Base-by-base conservation (phyloP, 257 asterid genomes). In the Lycium ferocissimum region DNA sequence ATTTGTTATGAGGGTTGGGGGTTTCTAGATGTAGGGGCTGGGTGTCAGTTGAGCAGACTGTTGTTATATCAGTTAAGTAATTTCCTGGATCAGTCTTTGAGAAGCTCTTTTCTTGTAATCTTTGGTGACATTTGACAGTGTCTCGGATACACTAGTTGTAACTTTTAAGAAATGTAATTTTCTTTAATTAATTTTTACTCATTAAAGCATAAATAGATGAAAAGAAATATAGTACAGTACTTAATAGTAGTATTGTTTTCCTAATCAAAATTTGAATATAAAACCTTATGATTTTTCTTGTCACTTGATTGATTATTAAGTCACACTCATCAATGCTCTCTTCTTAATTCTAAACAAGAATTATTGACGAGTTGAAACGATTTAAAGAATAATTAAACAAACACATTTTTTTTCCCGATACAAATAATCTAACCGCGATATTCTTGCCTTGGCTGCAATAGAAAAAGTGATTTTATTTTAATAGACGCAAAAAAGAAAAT, bases 111-210 rank as follows among this genome's bases (percentile, higher is more conserved):
- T 17, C 59, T 54, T 13, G 59, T 14, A 54, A 56, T 7, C 61
- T 56, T 56, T 56, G 61, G 61, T 56, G n/a, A 56, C 17, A 56
- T 56, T 56, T 56, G 73, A 20, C 49, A 37, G 80, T 86, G 84
- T 79, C 86, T 5, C 45, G 5, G 45, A 40, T 40, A 40, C 2
- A 26, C 33, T 26, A 26, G 33, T n/a, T n/a, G n/a, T 26, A 26
- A 26, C 33, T 26, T 26, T 26, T 26, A 26, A 26, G 33, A 26
- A 26, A 26, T 26, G 33, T 26, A 26, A 26, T 26, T 26, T 26
- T 26, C 33, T 26, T 26, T 26, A 26, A 26, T 26, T 26, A 26
- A 40, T 40, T 40, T 40, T 40, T 40, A 40, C 5, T 40, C 45
- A 40, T 40, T 40, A 40, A 3, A 40, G 45, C 45, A 1, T 40